Evolutionary conservation across 225 moss, liverwort and hornwort species (phyloP).

Genomic region (Pseudoscleropodium purum): DNA sequence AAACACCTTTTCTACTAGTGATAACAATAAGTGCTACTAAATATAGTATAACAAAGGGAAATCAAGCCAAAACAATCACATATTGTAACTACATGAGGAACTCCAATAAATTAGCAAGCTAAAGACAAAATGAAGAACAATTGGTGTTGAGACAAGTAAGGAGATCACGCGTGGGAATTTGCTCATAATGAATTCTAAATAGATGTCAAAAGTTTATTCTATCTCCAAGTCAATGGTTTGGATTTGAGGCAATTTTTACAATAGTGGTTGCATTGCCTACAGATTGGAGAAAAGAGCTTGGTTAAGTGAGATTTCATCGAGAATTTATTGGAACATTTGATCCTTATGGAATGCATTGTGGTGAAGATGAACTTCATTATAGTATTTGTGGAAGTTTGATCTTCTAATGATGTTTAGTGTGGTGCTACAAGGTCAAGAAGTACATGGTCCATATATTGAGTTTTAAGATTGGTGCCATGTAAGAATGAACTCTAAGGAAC

Average conservation of each 20-base stretch:
- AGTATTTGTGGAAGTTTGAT: neutral
- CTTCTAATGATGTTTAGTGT: neutral
- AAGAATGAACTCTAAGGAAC: accelerated
- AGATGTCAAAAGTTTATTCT: neutral
- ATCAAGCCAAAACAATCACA: neutral
- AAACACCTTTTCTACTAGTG: neutral
- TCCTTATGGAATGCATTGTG: too few species aligned
- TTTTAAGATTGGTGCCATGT: neutral
- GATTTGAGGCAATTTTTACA: accelerated
- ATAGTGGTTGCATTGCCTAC: accelerated
- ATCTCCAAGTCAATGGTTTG: neutral
- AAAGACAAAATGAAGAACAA: neutral
- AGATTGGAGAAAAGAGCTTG: accelerated
- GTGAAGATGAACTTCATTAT: accelerated
- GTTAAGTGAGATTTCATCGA: neutral
- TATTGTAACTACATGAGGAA: neutral
- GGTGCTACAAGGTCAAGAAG: accelerated
- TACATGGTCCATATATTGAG: neutral
- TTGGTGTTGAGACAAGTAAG: accelerated
- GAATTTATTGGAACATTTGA: neutral
- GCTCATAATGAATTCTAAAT: accelerated
- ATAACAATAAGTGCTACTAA: neutral
- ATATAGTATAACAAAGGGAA: neutral
- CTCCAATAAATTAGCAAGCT: neutral
- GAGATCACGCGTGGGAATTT: accelerated